Percentiles rank a stretch among this genome's conserved stretches.
phyloP scores from a whole-genome alignment of 805 yeast species.

The Candida lessepsii region DNA sequence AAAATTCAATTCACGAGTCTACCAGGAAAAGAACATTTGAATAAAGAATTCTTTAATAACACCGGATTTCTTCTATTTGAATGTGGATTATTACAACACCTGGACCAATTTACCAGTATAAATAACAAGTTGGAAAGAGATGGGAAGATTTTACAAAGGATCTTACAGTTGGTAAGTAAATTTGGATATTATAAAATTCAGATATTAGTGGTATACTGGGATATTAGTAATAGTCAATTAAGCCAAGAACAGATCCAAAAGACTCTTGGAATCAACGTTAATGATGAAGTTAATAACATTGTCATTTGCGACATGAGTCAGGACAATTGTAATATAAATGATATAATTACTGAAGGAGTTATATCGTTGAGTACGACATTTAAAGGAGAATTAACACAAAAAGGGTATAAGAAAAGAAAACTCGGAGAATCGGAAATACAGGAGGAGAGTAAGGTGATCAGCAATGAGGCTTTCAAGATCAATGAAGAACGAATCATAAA shows the following conservation, averaged over 20 bases:
- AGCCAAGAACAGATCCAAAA: conserved; percentile 15
- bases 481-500: conserved; percentile 25
- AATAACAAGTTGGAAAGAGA: conserved; percentile 39
- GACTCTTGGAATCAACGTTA: conserved; percentile 16
- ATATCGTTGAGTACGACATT: conserved; percentile 22
- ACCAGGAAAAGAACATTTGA: conserved; percentile 36
- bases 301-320: conserved; percentile 34
- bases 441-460: not conserved
- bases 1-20: conserved; percentile 39
- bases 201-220: conserved; percentile 46
- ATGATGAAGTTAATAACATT: conserved; percentile 21
- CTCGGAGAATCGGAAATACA: not conserved
- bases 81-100: conserved; percentile 42
- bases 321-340: conserved; percentile 24
- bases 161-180: conserved; percentile 32
- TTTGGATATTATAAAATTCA: conserved; percentile 39
- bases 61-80: conserved; percentile 50
- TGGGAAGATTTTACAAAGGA: conserved; percentile 30
- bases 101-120: conserved; percentile 13
- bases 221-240: conserved; percentile 21
- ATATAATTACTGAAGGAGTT: conserved; percentile 23
- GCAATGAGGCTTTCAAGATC: conserved; percentile 17
- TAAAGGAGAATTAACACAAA: conserved; percentile 26
- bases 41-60: conserved; percentile 36
- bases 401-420: conserved; percentile 25